These are phyloP conservation scores for Coemansia sp. DNA, from an alignment of 192 early-diverging fungal genomes.

Conservation along the genomic window DNA sequence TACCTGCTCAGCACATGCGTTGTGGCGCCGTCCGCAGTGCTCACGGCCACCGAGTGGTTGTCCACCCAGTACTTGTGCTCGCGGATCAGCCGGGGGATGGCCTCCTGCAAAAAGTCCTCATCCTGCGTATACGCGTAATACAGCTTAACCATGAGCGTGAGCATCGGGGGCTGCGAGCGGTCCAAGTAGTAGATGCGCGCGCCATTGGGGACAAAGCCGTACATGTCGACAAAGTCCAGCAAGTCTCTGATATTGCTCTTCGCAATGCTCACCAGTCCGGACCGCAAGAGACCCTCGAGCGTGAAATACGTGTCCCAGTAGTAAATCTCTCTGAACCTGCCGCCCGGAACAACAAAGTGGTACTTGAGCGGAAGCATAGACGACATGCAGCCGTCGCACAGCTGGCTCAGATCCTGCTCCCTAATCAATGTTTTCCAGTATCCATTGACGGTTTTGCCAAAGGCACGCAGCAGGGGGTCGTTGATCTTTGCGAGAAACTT, in stretches of 20 bases:
- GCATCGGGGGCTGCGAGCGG: constrained; percentile 71
- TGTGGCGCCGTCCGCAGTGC: background rate
- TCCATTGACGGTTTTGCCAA: constrained; percentile 48
- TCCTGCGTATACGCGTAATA: constrained; percentile 58
- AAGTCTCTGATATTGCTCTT: constrained; percentile 60
- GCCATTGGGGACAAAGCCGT: constrained; percentile 75
- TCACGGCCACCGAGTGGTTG: constrained; percentile 53
- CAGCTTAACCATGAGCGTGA: constrained; percentile 65
- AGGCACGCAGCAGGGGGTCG: constrained; percentile 53
- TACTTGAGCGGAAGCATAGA: constrained; percentile 57
- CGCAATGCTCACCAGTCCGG: constrained; percentile 53
- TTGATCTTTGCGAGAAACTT: constrained; percentile 50
- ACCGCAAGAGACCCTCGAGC: constrained; percentile 61
- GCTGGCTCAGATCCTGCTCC: constrained; percentile 46
- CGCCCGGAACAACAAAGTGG: constrained; percentile 70
- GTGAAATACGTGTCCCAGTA: constrained; percentile 76
- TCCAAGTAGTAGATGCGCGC: constrained; percentile 72
- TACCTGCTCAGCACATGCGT: constrained; percentile 52
- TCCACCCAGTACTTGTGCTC: constrained; percentile 65
- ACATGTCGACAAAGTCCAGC: constrained; percentile 56
- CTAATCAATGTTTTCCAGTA: constrained; percentile 64
- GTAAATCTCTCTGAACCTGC: constrained; percentile 70
- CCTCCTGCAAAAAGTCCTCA: constrained; percentile 37
- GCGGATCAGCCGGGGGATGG: constrained; percentile 56
- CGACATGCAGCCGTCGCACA: constrained; percentile 59